Evolutionary conservation across 176 grass and related monocot genomes (phyloP), one percentile per base, ranked within the genome.

Genomic region (Musa troglodytarum): DNA sequence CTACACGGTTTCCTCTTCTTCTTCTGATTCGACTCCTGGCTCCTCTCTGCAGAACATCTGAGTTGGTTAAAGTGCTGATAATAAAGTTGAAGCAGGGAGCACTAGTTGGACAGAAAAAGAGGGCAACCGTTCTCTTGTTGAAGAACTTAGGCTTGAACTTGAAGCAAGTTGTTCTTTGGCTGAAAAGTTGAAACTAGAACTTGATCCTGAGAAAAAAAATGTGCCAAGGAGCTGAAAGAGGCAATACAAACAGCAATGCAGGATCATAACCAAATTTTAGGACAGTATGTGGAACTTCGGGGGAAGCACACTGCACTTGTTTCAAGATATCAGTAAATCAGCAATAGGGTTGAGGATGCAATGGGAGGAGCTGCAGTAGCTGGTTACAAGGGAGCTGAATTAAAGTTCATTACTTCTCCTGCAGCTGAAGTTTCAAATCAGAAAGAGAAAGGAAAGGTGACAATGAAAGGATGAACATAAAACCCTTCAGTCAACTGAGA

Each of bases 261-360:
- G 69, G 92, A 85, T 24, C 87, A 89, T 73, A 87, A 83, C 15
- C 88, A 87, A 77, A 87, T 92, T 65, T 65, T 96, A 50, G 92
- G 92, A 64, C 92, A 96, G 76, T 96, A 96, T 55, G 89, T 85
- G 57, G 92, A 96, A 80, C 87, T 96, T 72, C 87, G 92, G 82
- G 92, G 92, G 81, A 96, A 87, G 65, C 92, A 96, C 77, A 89
- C 92, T 81, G 53, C 72, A 59, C 79, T 96, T 57, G 85, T 89
- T 80, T 82, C 75, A 20, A 80, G 80, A 73, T 83, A 96, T 54
- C 82, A 89, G 62, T 85, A 77, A 76, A 96, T 96, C 76, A 82
- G 85, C 34, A 87, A 96, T 65, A 89, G 89, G 50, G 78, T 92
- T 63, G 89, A 96, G 50, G 92, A 90, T 52, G 79, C 82, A 43